Base-by-base conservation (phyloP, 352 stramenopile species). In the Phytophthora litchii region DNA sequence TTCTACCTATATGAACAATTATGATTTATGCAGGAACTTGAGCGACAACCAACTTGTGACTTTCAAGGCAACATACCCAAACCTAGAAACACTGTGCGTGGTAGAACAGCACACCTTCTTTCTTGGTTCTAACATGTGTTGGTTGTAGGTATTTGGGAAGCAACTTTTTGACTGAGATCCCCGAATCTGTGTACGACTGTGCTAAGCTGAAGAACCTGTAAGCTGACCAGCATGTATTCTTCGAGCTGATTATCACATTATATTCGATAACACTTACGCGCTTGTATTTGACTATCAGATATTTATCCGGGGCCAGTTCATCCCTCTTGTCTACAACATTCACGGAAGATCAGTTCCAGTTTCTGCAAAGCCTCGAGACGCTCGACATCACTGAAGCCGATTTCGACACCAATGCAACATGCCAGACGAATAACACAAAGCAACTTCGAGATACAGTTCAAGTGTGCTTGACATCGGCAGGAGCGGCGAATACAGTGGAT, bases 61-160 rank as follows among this genome's bases (percentile, higher is more conserved):
- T n/a, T 88, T 84, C 46, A 61, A 84, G 31, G 78, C 59, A 17
- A 45, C 49, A 5, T 86, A 83, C 41, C 57, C 73, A 5, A 73
- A 68, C 35, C 48, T 88, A 31, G 71, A 69, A 19, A 76, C 68
- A 4, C 60, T 88, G 78, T 88, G 72, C 43, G 78, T 48, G 16
- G n/a, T 29, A 20, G n/a, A 36, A 34, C 13, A 2, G 16, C 32
- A 3, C 7, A 20, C 14, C 10, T 3, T 38, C 40, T 48, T 8
- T 41, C 6, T 45, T 49, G 8, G 1, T 49, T 17, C 31, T 67
- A 34, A 63, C 21, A 3, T n/a, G n/a, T 48, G 14, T 4, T 20
- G 14, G 6, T 17, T 50, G 3, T 38, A 72, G 63, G 17, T 63
- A 59, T 48, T 35, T 72, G 34, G 40, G 41, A 8, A 36, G 35